Evolutionary conservation across 768 basidiomycete genomes (phyloP).

Genomic region (Agrocybe chaxingu): DNA sequence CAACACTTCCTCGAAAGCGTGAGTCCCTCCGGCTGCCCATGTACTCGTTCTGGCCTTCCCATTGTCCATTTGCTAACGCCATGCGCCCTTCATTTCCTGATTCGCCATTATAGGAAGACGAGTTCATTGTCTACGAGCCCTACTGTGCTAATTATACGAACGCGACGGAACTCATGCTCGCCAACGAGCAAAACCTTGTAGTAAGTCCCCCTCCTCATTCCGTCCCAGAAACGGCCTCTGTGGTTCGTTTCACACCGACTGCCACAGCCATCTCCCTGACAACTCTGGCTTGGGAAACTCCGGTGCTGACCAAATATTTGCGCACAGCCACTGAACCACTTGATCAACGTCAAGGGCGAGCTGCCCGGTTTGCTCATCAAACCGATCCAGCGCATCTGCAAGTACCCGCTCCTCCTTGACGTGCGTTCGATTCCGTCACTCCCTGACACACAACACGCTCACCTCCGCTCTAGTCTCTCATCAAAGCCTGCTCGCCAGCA

Average conservation of each 20-base stretch:
- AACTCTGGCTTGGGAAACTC: conserved; percentile 27
- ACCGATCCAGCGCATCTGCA: conserved; percentile 97
- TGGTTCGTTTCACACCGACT: conserved; percentile 22
- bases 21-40: conserved; percentile 36
- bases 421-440: conserved; percentile 42
- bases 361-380: conserved; percentile 97
- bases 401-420: conserved; percentile 93
- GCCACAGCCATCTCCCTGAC: conserved; percentile 29
- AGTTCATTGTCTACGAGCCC: conserved; percentile 94
- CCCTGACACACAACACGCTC: conserved; percentile 9
- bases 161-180: conserved; percentile 80
- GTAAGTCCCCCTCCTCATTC: conserved; percentile 48
- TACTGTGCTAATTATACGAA: conserved; percentile 95
- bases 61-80: conserved; percentile 36
- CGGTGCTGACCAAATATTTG: conserved; percentile 37
- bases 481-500: conserved; percentile 62
- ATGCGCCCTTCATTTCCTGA: conserved; percentile 25
- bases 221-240: conserved; percentile 8
- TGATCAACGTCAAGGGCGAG: conserved; percentile 90
- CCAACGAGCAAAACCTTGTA: conserved; percentile 81
- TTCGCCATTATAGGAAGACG: conserved; percentile 80
- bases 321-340: conserved; percentile 70
- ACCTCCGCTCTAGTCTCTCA: conserved; percentile 50
- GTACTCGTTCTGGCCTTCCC: conserved; percentile 38
- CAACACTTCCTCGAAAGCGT: conserved; percentile 80